These are phyloP conservation scores for Annulohypoxylon nitens DNA, from an alignment of 495 filamentous ascomycete species.

Conservation along the genomic window DNA sequence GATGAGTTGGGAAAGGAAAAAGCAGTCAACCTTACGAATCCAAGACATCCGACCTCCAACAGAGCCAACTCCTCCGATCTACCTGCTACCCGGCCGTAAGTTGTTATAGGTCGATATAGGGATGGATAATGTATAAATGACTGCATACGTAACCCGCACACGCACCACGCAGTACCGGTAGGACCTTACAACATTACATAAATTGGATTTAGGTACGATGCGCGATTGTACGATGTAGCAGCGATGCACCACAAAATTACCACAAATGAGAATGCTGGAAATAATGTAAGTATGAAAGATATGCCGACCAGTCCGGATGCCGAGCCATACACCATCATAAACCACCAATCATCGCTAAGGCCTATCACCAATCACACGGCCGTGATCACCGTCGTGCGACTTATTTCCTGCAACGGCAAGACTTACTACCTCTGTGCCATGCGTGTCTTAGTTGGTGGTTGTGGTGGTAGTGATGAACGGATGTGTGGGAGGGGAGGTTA, in stretches of 20 bases:
- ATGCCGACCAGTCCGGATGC: slow-evolving; percentile 25
- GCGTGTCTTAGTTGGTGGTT: slow-evolving; percentile 11
- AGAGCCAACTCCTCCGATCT: not conserved
- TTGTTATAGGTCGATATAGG: not conserved
- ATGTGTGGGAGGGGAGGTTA: not conserved
- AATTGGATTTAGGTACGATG: slow-evolving; percentile 20
- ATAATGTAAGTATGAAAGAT: not conserved
- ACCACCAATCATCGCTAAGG: not conserved
- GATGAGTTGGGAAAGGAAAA: not conserved
- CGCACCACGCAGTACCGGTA: slow-evolving; percentile 20
- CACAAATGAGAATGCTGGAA: not conserved
- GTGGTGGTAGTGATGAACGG: too few species aligned
- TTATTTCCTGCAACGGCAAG: slow-evolving; percentile 33
- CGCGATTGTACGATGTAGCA: slow-evolving; percentile 30
- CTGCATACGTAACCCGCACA: slow-evolving; percentile 36
- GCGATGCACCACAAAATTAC: slow-evolving; percentile 8
- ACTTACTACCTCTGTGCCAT: not conserved
- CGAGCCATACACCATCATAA: slow-evolving; percentile 31
- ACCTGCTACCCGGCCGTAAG: not conserved
- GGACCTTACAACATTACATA: slow-evolving; percentile 19
- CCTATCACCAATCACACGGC: slow-evolving; percentile 5
- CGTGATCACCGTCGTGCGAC: slow-evolving; percentile 23
- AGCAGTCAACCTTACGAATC: not conserved
- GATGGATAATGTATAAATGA: slow-evolving; percentile 15
- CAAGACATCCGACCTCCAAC: slow-evolving; percentile 1